These are phyloP conservation scores for Stachybotrys echinatus DNA, from an alignment of 2,329 filamentous ascomycete genomes.

Conservation along the genomic window DNA sequence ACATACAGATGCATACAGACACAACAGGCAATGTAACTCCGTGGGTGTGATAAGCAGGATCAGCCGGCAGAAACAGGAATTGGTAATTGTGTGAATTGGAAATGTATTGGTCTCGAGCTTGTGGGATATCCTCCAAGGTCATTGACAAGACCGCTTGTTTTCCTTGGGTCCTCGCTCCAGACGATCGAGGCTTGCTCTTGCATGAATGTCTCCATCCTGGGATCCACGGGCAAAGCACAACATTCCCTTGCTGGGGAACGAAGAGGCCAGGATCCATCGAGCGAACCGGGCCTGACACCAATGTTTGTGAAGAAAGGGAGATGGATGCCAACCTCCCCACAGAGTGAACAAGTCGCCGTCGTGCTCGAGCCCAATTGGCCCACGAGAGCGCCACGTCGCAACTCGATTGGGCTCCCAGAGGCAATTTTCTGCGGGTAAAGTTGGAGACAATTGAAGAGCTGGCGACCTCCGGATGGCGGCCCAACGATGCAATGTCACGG, in stretches of 20 bases:
- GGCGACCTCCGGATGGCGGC: constrained; percentile 14
- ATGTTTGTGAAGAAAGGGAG: not conserved
- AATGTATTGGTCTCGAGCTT: not conserved
- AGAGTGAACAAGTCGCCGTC: constrained; percentile 6
- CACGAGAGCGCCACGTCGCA: constrained; percentile 22
- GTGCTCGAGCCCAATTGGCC: constrained; percentile 24
- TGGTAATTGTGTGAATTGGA: not conserved
- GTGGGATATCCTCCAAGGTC: not conserved
- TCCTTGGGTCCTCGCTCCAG: not conserved
- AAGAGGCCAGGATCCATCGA: not conserved
- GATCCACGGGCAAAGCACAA: not conserved
- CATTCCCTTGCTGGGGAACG: not conserved
- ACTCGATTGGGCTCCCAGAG: constrained; percentile 19
- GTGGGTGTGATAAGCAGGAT: not conserved
- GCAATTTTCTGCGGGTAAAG: not conserved
- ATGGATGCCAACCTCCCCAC: not conserved
- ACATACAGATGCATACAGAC: not conserved
- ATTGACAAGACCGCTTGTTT: not conserved
- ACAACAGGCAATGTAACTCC: not conserved
- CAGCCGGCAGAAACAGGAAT: not conserved
- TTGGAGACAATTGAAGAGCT: not conserved
- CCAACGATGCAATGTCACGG: constrained; percentile 14
- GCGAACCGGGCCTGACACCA: not conserved
- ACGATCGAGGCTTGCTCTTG: not conserved
- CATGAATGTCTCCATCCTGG: not conserved